Conservation (phyloP, 305 asterid species). For the Salvia sclarea region DNA sequence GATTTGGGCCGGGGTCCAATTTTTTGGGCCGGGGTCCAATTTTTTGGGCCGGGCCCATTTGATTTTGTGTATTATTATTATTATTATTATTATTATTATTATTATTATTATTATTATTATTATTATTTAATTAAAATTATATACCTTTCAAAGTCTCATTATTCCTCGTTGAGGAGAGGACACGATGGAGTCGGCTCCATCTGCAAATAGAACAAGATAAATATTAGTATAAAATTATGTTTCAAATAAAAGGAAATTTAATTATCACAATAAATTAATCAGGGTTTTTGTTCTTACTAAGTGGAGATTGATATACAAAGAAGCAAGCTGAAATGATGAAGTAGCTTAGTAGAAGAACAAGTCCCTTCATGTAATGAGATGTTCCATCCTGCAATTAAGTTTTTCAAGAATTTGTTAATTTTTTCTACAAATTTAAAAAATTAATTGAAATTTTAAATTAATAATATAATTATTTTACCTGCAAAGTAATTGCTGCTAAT, state of each 20-base stretch:
- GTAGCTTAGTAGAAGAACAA: constrained; percentile 76
- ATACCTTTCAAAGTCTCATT: constrained; percentile 42
- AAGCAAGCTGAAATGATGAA: constrained; percentile 64
- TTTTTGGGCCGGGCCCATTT: no score
- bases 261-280: no score
- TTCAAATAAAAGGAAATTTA: neutral
- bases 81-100: no score
- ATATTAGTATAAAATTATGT: neutral
- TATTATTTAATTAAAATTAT: neutral
- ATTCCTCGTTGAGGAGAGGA: constrained; percentile 36
- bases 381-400: constrained; percentile 89
- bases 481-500: constrained; percentile 69
- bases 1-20: no score
- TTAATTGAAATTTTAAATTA: no score
- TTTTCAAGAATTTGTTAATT: neutral
- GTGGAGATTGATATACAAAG: constrained; percentile 52
- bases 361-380: constrained; percentile 84
- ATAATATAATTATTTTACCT: constrained; percentile 38
- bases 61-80: no score
- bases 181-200: constrained; percentile 9
- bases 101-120: no score
- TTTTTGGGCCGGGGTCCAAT: no score
- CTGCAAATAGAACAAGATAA: constrained; percentile 19
- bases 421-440: neutral
- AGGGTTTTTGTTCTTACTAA: constrained; percentile 43